phyloP scores from a whole-genome alignment of 441 rosid genomes.

The Euphorbia celastroides region DNA sequence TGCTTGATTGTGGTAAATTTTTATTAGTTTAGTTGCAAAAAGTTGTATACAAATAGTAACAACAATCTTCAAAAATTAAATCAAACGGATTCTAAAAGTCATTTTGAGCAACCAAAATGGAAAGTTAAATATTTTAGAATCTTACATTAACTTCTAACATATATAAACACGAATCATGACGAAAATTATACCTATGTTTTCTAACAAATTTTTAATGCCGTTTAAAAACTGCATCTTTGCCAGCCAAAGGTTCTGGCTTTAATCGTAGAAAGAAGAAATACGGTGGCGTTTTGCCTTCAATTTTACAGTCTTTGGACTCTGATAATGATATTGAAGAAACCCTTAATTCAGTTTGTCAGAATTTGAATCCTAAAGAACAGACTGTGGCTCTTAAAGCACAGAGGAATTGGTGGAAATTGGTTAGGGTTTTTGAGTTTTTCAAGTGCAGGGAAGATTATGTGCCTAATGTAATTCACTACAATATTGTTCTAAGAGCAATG shows the following conservation, averaged over 20 bases:
- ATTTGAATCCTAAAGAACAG: constrained; percentile 71
- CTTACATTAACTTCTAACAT: too few species aligned
- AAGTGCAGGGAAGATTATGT: constrained; percentile 53
- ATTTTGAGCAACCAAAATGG: too few species aligned
- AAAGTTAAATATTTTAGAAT: too few species aligned
- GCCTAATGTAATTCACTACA: constrained; percentile 77
- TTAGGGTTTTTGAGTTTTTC: constrained; percentile 68
- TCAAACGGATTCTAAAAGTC: too few species aligned
- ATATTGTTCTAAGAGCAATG: constrained; percentile 65
- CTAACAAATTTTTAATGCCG: constrained; percentile 46
- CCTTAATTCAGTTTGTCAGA: constrained; percentile 42
- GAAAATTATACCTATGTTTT: too few species aligned
- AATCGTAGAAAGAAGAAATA: constrained; percentile 34
- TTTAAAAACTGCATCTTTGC: constrained; percentile 33
- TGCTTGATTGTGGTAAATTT: too few species aligned
- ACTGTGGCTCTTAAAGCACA: constrained; percentile 77
- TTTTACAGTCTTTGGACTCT: constrained; percentile 56
- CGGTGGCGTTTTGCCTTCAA: constrained; percentile 54
- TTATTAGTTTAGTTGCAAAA: too few species aligned
- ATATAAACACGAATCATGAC: too few species aligned
- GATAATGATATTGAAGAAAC: constrained; percentile 46
- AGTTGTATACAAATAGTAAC: too few species aligned
- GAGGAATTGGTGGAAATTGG: constrained; percentile 46
- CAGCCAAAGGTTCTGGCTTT: constrained; percentile 31
- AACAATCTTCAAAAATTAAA: too few species aligned